Evolutionary conservation across 225 moss, liverwort and hornwort genomes (phyloP), one percentile per base, ranked within the genome.

Genomic region (Lunularia cruciata): DNA sequence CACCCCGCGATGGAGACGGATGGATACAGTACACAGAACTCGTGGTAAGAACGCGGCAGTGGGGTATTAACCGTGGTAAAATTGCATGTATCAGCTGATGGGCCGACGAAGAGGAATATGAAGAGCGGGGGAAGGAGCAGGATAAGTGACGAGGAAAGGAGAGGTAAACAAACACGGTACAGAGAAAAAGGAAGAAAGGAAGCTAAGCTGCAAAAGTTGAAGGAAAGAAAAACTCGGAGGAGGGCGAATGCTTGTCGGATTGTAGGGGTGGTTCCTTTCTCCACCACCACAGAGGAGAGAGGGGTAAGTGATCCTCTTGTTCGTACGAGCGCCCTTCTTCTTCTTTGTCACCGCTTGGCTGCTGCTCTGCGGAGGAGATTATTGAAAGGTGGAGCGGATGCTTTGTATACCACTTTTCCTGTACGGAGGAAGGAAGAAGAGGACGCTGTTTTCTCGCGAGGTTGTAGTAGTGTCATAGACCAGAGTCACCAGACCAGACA

Each of bases 211-310:
- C 22, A 25, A 22, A 32, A 22, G 57, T 19, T n/a, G n/a, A n/a
- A n/a, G n/a, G n/a, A n/a, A n/a, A n/a, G n/a, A n/a, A n/a, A n/a
- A n/a, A n/a, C n/a, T n/a, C n/a, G n/a, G n/a, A n/a, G n/a, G n/a
- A n/a, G n/a, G n/a, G n/a, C n/a, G n/a, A n/a, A 18, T 58, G 57
- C 32, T 30, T 18, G 34, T 31, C 30, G 7, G 8, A 28, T 58
- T 28, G 33, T 58, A 32, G 31, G 57, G 57, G 33, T 35, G 57
- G 31, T n/a, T 58, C 33, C 11, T 58, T 31, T n/a, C 57, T 58
- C 23, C 32, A 35, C 57, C 57, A 58, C n/a, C n/a, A n/a, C n/a
- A n/a, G n/a, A n/a, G n/a, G n/a, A n/a, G n/a, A n/a, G n/a, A n/a
- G 13, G 16, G 3, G 57, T 20, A 31, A 35, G 57, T 58, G 57